Evolutionary conservation across 2,329 filamentous ascomycete species (phyloP).

Genomic region (Aureobasidium sp.): DNA sequence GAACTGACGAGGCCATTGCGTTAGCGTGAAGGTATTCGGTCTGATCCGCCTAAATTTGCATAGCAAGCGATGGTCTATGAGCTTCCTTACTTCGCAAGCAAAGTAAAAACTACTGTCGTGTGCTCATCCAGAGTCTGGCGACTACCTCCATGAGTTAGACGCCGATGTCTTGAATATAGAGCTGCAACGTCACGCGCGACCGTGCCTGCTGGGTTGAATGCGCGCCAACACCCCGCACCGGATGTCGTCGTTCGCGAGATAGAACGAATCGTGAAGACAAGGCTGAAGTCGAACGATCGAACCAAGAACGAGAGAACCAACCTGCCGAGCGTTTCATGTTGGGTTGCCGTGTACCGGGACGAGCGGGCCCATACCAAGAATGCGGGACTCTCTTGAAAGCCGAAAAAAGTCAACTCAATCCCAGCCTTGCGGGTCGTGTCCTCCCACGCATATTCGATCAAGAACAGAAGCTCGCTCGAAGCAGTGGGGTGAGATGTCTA

Average conservation of each 20-base stretch:
- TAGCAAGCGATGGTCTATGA: background rate
- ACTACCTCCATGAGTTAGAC: background rate
- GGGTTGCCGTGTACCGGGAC: slow-evolving; percentile 12
- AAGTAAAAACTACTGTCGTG: background rate
- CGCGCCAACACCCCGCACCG: background rate
- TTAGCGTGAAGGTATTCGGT: slow-evolving; percentile 2
- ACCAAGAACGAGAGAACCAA: background rate
- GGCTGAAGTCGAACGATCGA: background rate
- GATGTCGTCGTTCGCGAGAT: background rate
- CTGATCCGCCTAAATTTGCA: background rate
- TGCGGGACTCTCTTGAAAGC: background rate
- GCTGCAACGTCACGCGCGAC: background rate
- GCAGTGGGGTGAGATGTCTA: background rate
- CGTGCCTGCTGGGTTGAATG: background rate
- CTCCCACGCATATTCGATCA: background rate
- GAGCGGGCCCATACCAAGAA: slow-evolving; percentile 2
- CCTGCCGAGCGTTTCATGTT: slow-evolving; percentile 13
- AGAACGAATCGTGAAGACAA: background rate
- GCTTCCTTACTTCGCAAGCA: background rate
- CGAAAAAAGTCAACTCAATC: slow-evolving; percentile 12
- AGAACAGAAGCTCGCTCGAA: background rate
- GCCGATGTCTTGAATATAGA: too few species aligned
- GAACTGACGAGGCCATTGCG: background rate
- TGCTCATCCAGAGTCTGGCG: background rate
- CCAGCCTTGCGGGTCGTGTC: background rate